These are phyloP conservation scores for Protea cynaroides DNA, from an alignment of 164 flowering plant species.

Conservation along the genomic window DNA sequence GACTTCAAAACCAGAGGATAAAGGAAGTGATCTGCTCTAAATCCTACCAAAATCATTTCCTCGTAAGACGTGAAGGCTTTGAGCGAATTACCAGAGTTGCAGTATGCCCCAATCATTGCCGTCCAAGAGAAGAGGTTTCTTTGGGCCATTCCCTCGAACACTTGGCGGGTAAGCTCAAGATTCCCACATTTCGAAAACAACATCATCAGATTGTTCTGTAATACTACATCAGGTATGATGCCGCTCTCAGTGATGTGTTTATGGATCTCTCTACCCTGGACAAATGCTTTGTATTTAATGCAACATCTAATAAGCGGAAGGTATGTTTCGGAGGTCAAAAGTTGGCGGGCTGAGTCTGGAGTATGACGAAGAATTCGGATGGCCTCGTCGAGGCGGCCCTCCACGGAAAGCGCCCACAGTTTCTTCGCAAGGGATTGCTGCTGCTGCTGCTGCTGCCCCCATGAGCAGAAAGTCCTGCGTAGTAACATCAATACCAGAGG, in stretches of 20 bases:
- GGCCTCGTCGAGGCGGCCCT: neutral
- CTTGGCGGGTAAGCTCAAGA: conserved; percentile 3
- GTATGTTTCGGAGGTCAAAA: neutral
- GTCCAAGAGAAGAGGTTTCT: neutral
- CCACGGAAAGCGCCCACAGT: conserved; percentile 2
- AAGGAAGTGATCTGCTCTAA: conserved; percentile 22
- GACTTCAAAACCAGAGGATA: conserved; percentile 29
- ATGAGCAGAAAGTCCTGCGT: conserved; percentile 7
- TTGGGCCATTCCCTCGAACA: neutral
- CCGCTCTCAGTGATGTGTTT: conserved; percentile 13
- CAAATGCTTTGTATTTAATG: neutral
- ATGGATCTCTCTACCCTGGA: conserved; percentile 22
- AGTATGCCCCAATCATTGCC: conserved; percentile 11
- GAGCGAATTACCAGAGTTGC: conserved; percentile 8
- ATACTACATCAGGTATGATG: conserved; percentile 7
- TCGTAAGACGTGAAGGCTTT: conserved; percentile 12
- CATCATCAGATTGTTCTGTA: conserved; percentile 23
- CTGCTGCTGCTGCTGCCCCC: conserved; percentile 2
- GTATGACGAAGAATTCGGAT: neutral
- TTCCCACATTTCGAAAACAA: conserved; percentile 11
- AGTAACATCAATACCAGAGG: conserved; percentile 3
- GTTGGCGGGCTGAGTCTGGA: neutral
- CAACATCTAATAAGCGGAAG: neutral
- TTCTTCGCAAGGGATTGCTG: conserved; percentile 10
- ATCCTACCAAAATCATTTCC: conserved; percentile 16